These are phyloP conservation scores for Brasilioporus rufonigricans DNA, from an alignment of 768 basidiomycete species.

Conservation along the genomic window DNA sequence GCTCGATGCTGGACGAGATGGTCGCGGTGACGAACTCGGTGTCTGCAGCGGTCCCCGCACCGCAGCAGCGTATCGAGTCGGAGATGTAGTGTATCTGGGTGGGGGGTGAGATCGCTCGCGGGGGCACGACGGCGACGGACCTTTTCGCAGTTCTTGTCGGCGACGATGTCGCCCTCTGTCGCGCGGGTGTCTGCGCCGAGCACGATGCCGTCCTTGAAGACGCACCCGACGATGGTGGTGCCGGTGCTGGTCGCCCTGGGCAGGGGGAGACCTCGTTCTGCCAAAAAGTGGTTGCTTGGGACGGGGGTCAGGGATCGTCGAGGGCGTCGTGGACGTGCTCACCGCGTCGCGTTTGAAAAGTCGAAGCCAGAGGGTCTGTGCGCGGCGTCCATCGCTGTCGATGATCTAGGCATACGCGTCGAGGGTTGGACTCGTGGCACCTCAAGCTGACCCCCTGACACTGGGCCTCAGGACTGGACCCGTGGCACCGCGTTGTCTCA, in stretches of 20 bases:
- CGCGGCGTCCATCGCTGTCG: constrained; percentile 37
- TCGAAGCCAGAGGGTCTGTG: constrained; percentile 65
- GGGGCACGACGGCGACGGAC: constrained; percentile 41
- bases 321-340: constrained; percentile 9
- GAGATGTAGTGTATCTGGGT: constrained; percentile 93
- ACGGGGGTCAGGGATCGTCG: not conserved
- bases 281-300: constrained; percentile 75
- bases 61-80: constrained; percentile 94
- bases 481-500: no score
- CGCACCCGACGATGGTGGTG: constrained; percentile 96
- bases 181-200: constrained; percentile 97
- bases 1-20: constrained; percentile 94
- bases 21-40: constrained; percentile 93
- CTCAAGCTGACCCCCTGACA: no score
- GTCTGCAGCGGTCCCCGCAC: constrained; percentile 98
- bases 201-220: constrained; percentile 90
- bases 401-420: not conserved
- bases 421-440: no score
- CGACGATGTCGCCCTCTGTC: constrained; percentile 91
- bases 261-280: constrained; percentile 64
- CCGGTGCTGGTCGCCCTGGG: constrained; percentile 91
- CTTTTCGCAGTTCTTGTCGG: constrained; percentile 99
- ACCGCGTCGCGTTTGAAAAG: constrained; percentile 77
- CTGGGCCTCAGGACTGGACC: no score
- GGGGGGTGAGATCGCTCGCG: no score